Evolutionary conservation across 257 asterid species (phyloP).

Genomic region (Scutellaria baicalensis): DNA sequence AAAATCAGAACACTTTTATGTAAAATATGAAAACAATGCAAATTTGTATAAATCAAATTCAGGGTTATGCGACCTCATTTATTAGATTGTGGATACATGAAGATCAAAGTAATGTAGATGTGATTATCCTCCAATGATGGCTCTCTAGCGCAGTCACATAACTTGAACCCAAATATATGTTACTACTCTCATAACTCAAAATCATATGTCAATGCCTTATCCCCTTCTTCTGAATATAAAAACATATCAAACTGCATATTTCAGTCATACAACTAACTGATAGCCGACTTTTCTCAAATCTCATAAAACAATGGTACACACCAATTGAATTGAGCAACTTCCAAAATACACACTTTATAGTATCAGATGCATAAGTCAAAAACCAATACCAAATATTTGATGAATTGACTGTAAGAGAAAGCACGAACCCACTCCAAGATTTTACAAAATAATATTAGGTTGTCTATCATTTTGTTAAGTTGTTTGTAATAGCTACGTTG

Average conservation of each 20-base stretch:
- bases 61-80: too few relatives aligned
- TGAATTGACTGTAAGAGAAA: conserved; percentile 6
- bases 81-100: too few relatives aligned
- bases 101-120: conserved; percentile 88
- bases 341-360: not conserved
- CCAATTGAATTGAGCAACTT: conserved; percentile 10
- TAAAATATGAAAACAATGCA: too few relatives aligned
- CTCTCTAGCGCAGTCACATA: conserved; percentile 79
- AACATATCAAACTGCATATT: conserved; percentile 73
- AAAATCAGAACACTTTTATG: too few relatives aligned
- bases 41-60: too few relatives aligned
- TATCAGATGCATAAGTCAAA: not conserved
- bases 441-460: not conserved
- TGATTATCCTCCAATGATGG: conserved; percentile 87
- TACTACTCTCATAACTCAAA: conserved; percentile 79
- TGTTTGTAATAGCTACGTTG: too few relatives aligned
- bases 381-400: conserved; percentile 13
- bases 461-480: too few relatives aligned
- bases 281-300: conserved; percentile 87
- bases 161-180: too few relatives aligned
- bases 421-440: conserved; percentile 6
- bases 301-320: conserved; percentile 55
- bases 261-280: conserved; percentile 80
- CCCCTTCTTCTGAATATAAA: conserved; percentile 73
- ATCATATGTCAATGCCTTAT: conserved; percentile 86